These are phyloP conservation scores for Dictyostelium brefeldianum DNA, from an alignment of 78 protist species.

Conservation along the genomic window DNA sequence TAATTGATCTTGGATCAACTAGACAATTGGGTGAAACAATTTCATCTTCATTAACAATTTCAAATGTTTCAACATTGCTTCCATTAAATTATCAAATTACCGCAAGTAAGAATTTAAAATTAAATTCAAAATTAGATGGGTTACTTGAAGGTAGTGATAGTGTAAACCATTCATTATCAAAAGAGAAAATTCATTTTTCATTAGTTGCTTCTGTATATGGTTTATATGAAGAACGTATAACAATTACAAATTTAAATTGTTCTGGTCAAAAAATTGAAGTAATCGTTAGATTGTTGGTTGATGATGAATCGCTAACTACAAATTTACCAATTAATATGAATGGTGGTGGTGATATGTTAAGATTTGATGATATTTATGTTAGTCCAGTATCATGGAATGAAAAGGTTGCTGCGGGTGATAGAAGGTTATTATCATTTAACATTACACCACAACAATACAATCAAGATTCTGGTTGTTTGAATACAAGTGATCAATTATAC, in stretches of 20 bases:
- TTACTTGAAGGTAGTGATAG: slow-evolving; percentile 59
- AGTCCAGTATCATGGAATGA: not conserved
- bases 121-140: slow-evolving; percentile 6
- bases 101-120: slow-evolving; percentile 31
- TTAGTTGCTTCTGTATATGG: slow-evolving; percentile 38
- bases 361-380: slow-evolving; percentile 67
- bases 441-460: slow-evolving; percentile 33
- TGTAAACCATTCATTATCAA: slow-evolving; percentile 30
- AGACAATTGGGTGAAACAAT: slow-evolving; percentile 52
- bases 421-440: not conserved
- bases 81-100: slow-evolving; percentile 51
- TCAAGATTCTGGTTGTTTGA: not conserved
- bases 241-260: slow-evolving; percentile 44
- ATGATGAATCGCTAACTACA: slow-evolving; percentile 62
- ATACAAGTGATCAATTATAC: not conserved
- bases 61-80: slow-evolving; percentile 58
- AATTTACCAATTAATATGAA: slow-evolving; percentile 59
- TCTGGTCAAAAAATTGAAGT: slow-evolving; percentile 65
- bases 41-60: slow-evolving; percentile 25
- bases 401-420: slow-evolving; percentile 4
- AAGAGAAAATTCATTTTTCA: slow-evolving; percentile 51
- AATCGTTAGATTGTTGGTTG: slow-evolving; percentile 55
- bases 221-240: slow-evolving; percentile 57
- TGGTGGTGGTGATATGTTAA: slow-evolving; percentile 46
- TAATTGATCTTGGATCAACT: slow-evolving; percentile 76